Evolutionary conservation across 495 filamentous ascomycete genomes (phyloP).

Genomic region (Penicillium samsonianum): DNA sequence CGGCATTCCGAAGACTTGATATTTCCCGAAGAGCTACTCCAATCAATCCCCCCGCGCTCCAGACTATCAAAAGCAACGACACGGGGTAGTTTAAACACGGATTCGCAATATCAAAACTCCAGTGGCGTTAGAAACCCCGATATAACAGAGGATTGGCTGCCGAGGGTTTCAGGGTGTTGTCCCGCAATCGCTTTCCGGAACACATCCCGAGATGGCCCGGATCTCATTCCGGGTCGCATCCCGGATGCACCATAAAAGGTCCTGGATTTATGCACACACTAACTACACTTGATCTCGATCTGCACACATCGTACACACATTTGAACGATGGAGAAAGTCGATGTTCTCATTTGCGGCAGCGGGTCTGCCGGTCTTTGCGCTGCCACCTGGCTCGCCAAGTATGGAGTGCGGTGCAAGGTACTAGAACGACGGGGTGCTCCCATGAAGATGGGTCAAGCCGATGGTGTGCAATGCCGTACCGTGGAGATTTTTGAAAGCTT

Average conservation of each 20-base stretch:
- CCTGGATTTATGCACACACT: conserved; percentile 11
- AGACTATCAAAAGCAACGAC: too few species aligned
- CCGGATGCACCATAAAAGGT: conserved; percentile 21
- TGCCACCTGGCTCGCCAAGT: conserved; percentile 65
- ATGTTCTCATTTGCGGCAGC: conserved; percentile 65
- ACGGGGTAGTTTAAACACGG: background rate
- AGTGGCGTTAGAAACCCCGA: background rate
- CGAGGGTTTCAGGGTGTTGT: background rate
- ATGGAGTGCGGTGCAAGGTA: conserved; percentile 61
- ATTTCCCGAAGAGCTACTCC: background rate
- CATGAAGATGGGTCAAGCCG: conserved; percentile 71
- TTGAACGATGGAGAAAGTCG: conserved; percentile 34
- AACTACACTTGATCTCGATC: background rate
- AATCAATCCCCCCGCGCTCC: too few species aligned
- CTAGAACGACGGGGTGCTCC: conserved; percentile 63
- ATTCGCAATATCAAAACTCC: background rate
- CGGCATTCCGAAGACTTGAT: background rate
- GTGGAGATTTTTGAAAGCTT: conserved; percentile 82
- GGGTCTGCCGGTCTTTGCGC: conserved; percentile 72
- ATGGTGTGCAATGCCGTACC: conserved; percentile 78
- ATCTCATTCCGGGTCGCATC: conserved; percentile 20
- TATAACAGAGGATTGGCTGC: background rate
- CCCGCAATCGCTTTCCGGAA: background rate
- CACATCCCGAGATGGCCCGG: conserved; percentile 27
- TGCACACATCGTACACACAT: background rate